Conservation (phyloP, 225 moss, liverwort and hornwort genomes). For the Asterella californica region DNA sequence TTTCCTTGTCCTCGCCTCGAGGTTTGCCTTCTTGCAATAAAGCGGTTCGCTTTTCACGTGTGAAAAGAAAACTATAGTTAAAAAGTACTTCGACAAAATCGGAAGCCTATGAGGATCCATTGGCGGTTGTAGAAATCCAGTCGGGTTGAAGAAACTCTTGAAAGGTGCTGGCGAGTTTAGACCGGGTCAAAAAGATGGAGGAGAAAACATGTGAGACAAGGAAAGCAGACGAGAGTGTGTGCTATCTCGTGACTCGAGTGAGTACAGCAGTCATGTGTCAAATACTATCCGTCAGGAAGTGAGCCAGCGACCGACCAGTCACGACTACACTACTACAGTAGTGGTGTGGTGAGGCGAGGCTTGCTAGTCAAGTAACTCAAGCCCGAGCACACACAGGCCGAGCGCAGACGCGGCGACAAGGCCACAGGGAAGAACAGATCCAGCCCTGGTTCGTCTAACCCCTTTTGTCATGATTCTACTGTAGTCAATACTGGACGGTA, state of each 20-base stretch:
- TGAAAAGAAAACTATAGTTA: no score
- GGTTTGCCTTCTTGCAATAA: no score
- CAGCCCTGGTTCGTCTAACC: not conserved
- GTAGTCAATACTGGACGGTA: not conserved
- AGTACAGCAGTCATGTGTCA: not conserved
- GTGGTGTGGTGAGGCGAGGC: not conserved
- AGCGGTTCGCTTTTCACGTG: no score
- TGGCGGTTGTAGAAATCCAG: no score
- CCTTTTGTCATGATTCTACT: not conserved
- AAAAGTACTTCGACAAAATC: no score
- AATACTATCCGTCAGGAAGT: constrained; percentile 1
- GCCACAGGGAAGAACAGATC: not conserved
- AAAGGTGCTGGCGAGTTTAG: not conserved
- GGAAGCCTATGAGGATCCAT: no score
- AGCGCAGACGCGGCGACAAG: not conserved
- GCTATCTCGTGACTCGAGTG: not conserved
- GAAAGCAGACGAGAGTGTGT: not conserved
- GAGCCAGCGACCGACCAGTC: not conserved
- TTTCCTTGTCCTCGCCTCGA: no score
- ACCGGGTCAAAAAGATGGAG: not conserved
- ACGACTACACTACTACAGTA: no score
- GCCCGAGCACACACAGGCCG: not conserved
- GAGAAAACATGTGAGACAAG: not conserved
- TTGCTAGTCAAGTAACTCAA: not conserved
- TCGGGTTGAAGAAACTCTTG: no score